Percentiles rank a stretch among this genome's conserved stretches.
Conservation (phyloP, 2,329 filamentous ascomycete species). For the Neofusicoccum kwambonambiense region DNA sequence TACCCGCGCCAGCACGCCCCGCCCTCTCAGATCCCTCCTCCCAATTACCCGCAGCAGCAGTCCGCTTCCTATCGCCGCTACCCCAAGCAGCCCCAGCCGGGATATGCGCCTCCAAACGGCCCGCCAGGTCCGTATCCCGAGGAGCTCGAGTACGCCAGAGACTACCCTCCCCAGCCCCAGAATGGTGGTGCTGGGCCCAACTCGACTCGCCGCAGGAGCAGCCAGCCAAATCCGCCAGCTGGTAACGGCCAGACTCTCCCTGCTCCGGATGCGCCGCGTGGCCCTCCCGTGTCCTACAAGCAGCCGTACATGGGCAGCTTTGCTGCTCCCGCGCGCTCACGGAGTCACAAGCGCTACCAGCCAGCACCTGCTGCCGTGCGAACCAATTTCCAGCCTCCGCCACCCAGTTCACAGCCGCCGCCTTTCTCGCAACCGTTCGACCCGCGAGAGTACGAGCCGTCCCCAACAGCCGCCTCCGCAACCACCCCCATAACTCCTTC, state of each 20-base stretch:
- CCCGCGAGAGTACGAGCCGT: background rate
- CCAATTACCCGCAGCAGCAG: conserved; percentile 30
- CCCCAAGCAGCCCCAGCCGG: conserved; percentile 4
- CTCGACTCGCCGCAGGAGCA: conserved; percentile 8
- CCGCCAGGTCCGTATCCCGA: background rate
- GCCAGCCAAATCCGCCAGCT: background rate
- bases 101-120: background rate
- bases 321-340: conserved; percentile 12
- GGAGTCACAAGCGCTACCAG: conserved; percentile 16
- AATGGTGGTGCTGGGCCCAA: background rate
- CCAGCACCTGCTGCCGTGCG: conserved; percentile 3
- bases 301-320: conserved; percentile 16
- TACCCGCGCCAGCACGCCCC: conserved; percentile 25
- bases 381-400: background rate
- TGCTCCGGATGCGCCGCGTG: conserved; percentile 7
- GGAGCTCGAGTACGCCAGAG: conserved; percentile 1
- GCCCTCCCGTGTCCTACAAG: conserved; percentile 17
- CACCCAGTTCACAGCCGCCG: background rate
- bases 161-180: conserved; percentile 1
- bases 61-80: conserved; percentile 8
- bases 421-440: background rate
- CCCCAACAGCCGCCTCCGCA: background rate
- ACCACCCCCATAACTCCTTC: background rate
- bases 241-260: conserved; percentile 2
- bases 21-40: conserved; percentile 26